A percentile compares a stretch with the other conserved stretches of the same genome.
Evolutionary conservation across 371 early-diverging fungal genomes (phyloP).

Genomic region (Mucor mucedo): DNA sequence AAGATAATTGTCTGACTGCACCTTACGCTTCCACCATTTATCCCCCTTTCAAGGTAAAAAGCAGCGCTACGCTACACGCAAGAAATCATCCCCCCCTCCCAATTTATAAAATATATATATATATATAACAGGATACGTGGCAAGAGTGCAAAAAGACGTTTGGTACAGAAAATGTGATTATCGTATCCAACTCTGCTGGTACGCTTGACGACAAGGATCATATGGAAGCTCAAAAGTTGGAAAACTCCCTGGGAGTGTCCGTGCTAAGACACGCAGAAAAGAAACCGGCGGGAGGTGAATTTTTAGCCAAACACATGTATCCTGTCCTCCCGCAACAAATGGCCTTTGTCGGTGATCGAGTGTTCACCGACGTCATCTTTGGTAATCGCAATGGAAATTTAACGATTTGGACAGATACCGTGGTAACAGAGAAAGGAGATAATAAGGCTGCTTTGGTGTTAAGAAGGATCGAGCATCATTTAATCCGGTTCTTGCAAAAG

Average conservation of each 20-base stretch:
- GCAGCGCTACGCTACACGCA: too few species aligned
- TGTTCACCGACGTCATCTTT: conserved; percentile 88
- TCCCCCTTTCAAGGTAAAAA: conserved; percentile 68
- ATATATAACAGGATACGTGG: conserved; percentile 83
- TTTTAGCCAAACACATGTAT: conserved; percentile 43
- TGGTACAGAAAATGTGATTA: conserved; percentile 63
- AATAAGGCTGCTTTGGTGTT: conserved; percentile 75
- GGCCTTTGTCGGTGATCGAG: conserved; percentile 88
- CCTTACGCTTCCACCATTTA: conserved; percentile 79
- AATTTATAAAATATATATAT: too few species aligned
- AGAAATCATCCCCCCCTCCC: too few species aligned
- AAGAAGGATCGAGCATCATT: conserved; percentile 55
- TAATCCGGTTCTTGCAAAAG: conserved; percentile 39
- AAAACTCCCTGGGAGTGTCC: conserved; percentile 51
- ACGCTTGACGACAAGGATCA: conserved; percentile 73
- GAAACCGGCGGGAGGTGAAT: conserved; percentile 83
- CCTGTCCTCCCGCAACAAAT: conserved; percentile 48
- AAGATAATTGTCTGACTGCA: conserved; percentile 92
- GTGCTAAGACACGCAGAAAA: conserved; percentile 70
- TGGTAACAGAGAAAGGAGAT: conserved; percentile 79
- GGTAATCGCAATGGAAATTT: conserved; percentile 79
- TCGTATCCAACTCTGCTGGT: conserved; percentile 97
- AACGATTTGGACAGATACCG: conserved; percentile 73
- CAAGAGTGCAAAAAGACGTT: conserved; percentile 66
- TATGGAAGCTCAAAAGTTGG: conserved; percentile 58